These are phyloP conservation scores for Boletus tomentosulus DNA, from an alignment of 768 basidiomycete species.

Conservation along the genomic window DNA sequence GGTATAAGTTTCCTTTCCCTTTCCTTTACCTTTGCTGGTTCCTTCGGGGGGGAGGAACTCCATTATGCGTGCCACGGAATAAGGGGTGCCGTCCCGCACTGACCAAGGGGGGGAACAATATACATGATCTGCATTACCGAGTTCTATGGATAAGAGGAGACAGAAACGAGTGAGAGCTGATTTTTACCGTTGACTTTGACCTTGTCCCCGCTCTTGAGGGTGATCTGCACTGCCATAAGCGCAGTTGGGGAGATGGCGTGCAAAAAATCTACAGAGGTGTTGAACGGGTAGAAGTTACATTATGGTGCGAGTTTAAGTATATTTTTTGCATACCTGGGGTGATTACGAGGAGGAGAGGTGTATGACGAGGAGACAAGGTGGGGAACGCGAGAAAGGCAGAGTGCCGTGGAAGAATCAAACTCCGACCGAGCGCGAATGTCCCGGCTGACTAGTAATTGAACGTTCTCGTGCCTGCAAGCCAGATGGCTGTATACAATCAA, in stretches of 20 bases:
- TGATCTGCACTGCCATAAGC: constrained; percentile 35
- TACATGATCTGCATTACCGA: constrained; percentile 78
- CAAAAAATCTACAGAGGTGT: constrained; percentile 26
- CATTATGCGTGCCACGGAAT: constrained; percentile 95
- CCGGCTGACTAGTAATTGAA: constrained; percentile 1
- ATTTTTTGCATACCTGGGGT: constrained; percentile 25
- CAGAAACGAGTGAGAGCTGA: constrained; percentile 10
- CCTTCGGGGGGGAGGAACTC: constrained; percentile 87
- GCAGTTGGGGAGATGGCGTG: constrained; percentile 13
- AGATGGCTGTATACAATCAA: not conserved
- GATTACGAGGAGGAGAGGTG: constrained; percentile 20
- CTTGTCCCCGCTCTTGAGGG: constrained; percentile 79
- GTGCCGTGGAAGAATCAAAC: constrained; percentile 30
- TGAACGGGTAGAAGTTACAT: constrained; percentile 3
- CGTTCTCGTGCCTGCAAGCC: not conserved
- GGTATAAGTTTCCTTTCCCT: constrained; percentile 65
- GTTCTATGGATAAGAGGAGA: constrained; percentile 16
- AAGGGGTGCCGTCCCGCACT: constrained; percentile 90
- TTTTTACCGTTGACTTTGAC: constrained; percentile 82
- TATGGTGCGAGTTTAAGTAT: not conserved
- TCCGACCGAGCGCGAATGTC: constrained; percentile 35
- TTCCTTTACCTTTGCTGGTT: constrained; percentile 58
- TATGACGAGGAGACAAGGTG: constrained; percentile 35
- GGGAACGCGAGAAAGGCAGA: constrained; percentile 28
- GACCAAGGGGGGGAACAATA: constrained; percentile 95